Base-by-base conservation (phyloP, 371 early-diverging fungal genomes). In the Mucor piriformis region DNA sequence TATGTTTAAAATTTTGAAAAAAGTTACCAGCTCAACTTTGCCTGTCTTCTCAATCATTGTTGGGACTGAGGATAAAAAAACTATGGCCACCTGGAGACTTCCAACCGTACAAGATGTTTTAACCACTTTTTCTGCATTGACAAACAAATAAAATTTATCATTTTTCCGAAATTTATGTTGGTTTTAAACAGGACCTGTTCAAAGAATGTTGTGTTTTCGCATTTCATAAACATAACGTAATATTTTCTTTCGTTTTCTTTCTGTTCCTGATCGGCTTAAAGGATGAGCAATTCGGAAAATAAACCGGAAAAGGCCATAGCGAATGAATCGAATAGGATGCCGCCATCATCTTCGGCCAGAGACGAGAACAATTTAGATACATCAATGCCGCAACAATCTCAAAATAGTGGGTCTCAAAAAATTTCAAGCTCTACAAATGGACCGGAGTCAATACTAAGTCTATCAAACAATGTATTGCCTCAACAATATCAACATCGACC, bases 41-140 rank as follows among this genome's bases (percentile, higher is more conserved):
- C 63, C 64, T n/a, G 73, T 79, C 27, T 89, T 88, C 61, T 87
- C 88, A 4, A 68, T 81, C 33, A 89, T 89, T 27, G 83, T 94
- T 33, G 94, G 94, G 2, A 61, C 84, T 16, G 85, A 90, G 21
- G 85, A 85, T 51, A 90, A 92, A 73, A 88, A 86, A 73, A 94
- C 95, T 8, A 68, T 77, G 13, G 94, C 95, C 12, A 54, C 74
- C 34, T 95, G 92, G 91, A 89, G 89, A 61, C 79, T 93, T 1
- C 72, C 79, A 3, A 69, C 74, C n/a, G 79, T 81, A 6, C 79
- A 84, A 53, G 79, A 83, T 50, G 66, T 86, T 24, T 77, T 84
- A 20, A 65, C 78, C 0, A 35, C 43, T 44, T 18, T 64, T 40
- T 16, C 18, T 16, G 18, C 40, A 40, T 40, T 40, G 16, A 40